These are phyloP conservation scores for Harringtonia lauricola DNA, from an alignment of 2,329 filamentous ascomycete genomes.

Conservation along the genomic window DNA sequence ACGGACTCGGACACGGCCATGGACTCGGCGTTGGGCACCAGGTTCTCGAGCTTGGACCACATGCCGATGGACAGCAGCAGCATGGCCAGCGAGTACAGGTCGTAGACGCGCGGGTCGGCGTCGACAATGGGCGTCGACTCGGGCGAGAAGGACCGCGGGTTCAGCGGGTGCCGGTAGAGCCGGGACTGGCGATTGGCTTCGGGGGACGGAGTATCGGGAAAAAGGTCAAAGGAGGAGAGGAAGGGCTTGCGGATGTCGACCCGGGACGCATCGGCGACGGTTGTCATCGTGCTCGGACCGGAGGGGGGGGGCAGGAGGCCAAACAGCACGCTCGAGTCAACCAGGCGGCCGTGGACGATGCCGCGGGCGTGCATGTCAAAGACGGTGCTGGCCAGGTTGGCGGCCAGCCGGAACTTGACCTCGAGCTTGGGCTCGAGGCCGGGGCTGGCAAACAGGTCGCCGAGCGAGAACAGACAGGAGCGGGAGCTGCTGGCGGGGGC, in stretches of 20 bases:
- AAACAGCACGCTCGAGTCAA: constrained; percentile 58
- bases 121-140: constrained; percentile 33
- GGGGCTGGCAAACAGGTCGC: constrained; percentile 38
- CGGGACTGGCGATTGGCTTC: constrained; percentile 18
- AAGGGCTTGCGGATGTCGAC: constrained; percentile 58
- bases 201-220: constrained; percentile 36
- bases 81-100: constrained; percentile 65
- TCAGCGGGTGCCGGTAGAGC: constrained; percentile 57
- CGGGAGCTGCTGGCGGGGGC: constrained; percentile 22
- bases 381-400: constrained; percentile 61
- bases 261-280: constrained; percentile 14
- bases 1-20: constrained; percentile 49
- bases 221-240: constrained; percentile 65
- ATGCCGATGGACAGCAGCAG: constrained; percentile 64
- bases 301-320: no score
- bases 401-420: constrained; percentile 63
- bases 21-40: constrained; percentile 31
- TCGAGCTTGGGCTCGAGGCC: constrained; percentile 57
- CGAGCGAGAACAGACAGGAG: constrained; percentile 41
- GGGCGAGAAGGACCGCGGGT: constrained; percentile 36
- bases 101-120: constrained; percentile 47
- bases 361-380: constrained; percentile 62
- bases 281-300: constrained; percentile 21
- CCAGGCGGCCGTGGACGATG: constrained; percentile 60
- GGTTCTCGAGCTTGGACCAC: constrained; percentile 55